Evolutionary conservation across 768 basidiomycete species (phyloP), one percentile per base, ranked within the genome.

Genomic region (Lentinula raphanica): DNA sequence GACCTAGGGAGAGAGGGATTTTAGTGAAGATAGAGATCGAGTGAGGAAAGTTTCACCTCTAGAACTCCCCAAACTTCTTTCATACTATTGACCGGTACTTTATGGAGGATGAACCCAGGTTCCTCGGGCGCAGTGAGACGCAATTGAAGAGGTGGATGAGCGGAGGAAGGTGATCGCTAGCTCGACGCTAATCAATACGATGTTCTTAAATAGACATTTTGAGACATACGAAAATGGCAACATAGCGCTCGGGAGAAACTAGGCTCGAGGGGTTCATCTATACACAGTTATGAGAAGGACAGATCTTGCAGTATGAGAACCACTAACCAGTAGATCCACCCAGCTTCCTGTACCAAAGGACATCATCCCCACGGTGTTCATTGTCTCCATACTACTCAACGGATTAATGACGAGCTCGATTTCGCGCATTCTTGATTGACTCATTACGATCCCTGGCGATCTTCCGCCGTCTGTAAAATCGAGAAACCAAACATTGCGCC

Each of bases 61-160:
- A 92, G 68, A 46, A 92, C 80, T 2, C 80, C 84, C 83, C 85
- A 90, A 1, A 90, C 82, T 65, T 93, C 84, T 61, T 82, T 85
- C 66, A 91, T 77, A 28, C 77, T 87, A 56, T 79, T 81, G 17
- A 93, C 88, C 2, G 85, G 88, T 1, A 92, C 76, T 56, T 79
- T 78, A 61, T 90, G 84, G 3, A 93, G 78, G 8, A 84, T 60
- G 62, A 90, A 91, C 0, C 91, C 91, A 1, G 90, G 85, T 64
- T 92, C 91, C 49, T 85, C 81, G 1, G 90, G 88, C 3, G 84
- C 70, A 15, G 79, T 78, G 38, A 93, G 74, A 15, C 86, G 83
- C 42, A 92, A 71, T 50, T 81, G 79, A 29, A 92, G 71, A 1
- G 87, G 86, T 0, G 91, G 91, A 67, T 92, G 88, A 12, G 73